phyloP scores from a whole-genome alignment of 106 monocot species.

The Alisma plantagoaquatica region DNA sequence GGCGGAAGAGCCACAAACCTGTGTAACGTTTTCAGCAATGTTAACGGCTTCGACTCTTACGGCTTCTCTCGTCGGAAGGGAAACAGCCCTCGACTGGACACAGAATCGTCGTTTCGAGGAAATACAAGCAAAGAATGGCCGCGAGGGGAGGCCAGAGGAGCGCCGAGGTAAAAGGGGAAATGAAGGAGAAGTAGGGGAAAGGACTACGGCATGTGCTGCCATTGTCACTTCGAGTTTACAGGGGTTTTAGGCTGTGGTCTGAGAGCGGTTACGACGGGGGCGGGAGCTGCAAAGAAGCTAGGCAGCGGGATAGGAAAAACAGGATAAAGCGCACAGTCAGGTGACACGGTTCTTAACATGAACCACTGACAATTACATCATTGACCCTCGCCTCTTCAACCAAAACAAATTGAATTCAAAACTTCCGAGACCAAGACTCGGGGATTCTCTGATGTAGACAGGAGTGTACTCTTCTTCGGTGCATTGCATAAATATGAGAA shows the following conservation, averaged over 20 bases:
- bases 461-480: too few relatives aligned
- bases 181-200: background rate
- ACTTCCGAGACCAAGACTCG: too few relatives aligned
- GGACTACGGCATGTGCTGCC: slow-evolving; percentile 6
- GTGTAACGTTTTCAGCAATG: slow-evolving; percentile 93
- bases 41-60: slow-evolving; percentile 71
- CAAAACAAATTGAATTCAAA: too few relatives aligned
- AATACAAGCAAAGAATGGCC: background rate
- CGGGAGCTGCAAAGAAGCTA: too few relatives aligned
- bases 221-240: slow-evolving; percentile 6
- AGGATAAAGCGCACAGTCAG: background rate
- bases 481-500: too few relatives aligned
- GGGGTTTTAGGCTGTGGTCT: slow-evolving; percentile 9
- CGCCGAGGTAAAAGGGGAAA: background rate
- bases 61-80: slow-evolving; percentile 27
- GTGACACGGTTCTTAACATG: background rate
- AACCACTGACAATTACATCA: too few relatives aligned
- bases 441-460: too few relatives aligned
- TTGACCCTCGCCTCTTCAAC: too few relatives aligned
- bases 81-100: slow-evolving; percentile 14
- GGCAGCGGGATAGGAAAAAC: background rate
- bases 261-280: background rate
- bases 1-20: too few relatives aligned
- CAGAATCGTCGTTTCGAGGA: slow-evolving; percentile 1
- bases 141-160: background rate